A percentile compares a stretch with the other conserved stretches of the same genome.
Conservation (phyloP, 148 eudicot species). For the Hydrangea macrophylla region DNA sequence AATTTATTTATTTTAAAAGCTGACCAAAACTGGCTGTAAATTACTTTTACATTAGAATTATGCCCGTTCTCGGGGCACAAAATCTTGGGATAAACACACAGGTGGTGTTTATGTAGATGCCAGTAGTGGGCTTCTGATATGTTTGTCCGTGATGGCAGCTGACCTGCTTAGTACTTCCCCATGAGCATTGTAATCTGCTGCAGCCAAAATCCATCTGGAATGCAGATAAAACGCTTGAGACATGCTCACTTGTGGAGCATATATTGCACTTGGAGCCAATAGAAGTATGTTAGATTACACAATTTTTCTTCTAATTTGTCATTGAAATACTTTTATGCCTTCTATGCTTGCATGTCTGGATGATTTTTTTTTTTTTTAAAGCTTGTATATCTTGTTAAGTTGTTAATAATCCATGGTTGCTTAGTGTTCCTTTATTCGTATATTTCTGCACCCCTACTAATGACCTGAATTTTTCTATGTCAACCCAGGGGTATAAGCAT, state of each 20-base stretch:
- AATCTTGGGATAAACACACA: background rate
- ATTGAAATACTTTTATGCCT: background rate
- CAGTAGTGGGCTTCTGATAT: constrained; percentile 7
- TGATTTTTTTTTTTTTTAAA: background rate
- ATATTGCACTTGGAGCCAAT: constrained; percentile 84
- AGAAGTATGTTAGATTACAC: constrained; percentile 50
- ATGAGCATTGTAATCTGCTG: constrained; percentile 55
- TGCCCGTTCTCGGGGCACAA: background rate
- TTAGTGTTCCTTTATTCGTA: background rate
- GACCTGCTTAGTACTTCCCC: constrained; percentile 84
- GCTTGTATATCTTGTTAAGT: background rate
- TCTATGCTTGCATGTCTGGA: constrained; percentile 2
- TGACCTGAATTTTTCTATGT: background rate
- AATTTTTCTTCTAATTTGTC: background rate
- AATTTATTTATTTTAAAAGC: too few relatives aligned
- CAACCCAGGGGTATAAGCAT: background rate
- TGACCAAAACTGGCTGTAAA: too few relatives aligned
- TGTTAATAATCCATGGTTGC: background rate
- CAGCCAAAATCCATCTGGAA: constrained; percentile 86
- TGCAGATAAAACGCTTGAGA: constrained; percentile 63
- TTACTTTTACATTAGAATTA: background rate
- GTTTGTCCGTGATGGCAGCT: constrained; percentile 56
- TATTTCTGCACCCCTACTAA: background rate
- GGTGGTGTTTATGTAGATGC: background rate
- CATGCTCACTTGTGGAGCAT: constrained; percentile 68